These are phyloP conservation scores for Pseudogymnoascus sp. DNA, from an alignment of 2,329 filamentous ascomycete genomes.

Conservation along the genomic window DNA sequence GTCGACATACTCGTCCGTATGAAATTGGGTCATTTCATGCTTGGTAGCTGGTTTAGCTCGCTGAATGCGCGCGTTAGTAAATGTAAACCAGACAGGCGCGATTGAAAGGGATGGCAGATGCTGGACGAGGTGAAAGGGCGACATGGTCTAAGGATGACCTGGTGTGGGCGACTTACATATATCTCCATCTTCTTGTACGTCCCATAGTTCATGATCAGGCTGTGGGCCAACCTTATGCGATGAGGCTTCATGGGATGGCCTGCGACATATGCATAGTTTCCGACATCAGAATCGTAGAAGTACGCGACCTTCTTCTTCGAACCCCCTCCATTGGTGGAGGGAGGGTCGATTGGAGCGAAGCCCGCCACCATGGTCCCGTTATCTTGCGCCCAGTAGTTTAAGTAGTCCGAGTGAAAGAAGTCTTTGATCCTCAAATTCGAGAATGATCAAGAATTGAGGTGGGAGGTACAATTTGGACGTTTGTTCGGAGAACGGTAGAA, in stretches of 20 bases:
- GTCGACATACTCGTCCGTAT: constrained; percentile 91
- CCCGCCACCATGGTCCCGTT: constrained; percentile 27
- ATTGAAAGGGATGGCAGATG: background rate
- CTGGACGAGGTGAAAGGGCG: constrained; percentile 13
- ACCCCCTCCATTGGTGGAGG: constrained; percentile 43
- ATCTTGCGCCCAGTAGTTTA: background rate
- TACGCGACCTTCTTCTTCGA: constrained; percentile 84
- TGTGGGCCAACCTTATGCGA: constrained; percentile 88
- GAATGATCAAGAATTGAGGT: background rate
- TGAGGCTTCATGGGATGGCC: constrained; percentile 99
- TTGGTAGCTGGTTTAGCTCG: constrained; percentile 80
- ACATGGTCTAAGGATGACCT: background rate
- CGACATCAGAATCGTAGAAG: constrained; percentile 97
- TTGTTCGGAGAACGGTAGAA: background rate
- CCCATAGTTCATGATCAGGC: constrained; percentile 91
- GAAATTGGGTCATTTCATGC: constrained; percentile 89
- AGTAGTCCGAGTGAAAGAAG: background rate
- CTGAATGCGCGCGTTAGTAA: constrained; percentile 36
- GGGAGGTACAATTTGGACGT: background rate
- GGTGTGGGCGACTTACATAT: constrained; percentile 58
- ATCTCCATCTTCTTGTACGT: constrained; percentile 96
- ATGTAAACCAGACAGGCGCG: background rate
- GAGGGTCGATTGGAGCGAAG: constrained; percentile 48
- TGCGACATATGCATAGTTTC: constrained; percentile 95
- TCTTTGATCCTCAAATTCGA: background rate